Base-by-base conservation (phyloP, 805 yeast genomes). In the Starmera pachycereana region DNA sequence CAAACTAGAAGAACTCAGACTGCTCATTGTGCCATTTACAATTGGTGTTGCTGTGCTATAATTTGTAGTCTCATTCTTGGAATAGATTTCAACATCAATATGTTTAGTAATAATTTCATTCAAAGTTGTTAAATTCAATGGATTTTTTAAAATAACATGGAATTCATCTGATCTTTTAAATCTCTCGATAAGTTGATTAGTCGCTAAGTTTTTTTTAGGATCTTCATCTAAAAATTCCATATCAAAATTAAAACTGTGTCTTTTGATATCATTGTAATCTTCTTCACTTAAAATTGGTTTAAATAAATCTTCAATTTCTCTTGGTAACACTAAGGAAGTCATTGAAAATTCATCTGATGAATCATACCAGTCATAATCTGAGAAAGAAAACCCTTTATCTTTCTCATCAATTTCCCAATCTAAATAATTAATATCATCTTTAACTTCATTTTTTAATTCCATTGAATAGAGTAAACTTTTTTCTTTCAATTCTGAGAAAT, bases 351-450 rank as follows among this genome's bases (percentile, higher is more conserved):
- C 13, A 35, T n/a, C 11, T 8, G 7, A 11, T 12, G 25, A 29
- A n/a, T 35, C 37, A 28, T 35, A 25, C 37, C 37, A 35, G 12
- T 27, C 37, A 35, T 34, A 28, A 25, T 28, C 31, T 8, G 27
- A 29, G 27, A 27, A 19, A 22, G 31, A 35, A 10, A 9, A 12
- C 5, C 28, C 22, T 14, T 27, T 30, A 22, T 12, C 18, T 3
- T 28, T 32, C 12, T 36, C 29, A 29, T 30, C 28, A 18, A 12
- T 35, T 31, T 37, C 39, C 39, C 39, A 37, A 19, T 37, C 33
- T 6, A 33, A 33, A 22, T 33, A 37, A 14, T 37, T 11, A 10
- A 32, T 35, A 18, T 28, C 32, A 7, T 35, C 32, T 8, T 35
- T 25, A 29, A 28, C 37, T 7, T 12, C 12, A 10, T 12, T 13